A percentile compares a stretch with the other conserved stretches of the same genome.
Conservation (phyloP, 2,329 filamentous ascomycete genomes). For the Fusarium subglutinans region DNA sequence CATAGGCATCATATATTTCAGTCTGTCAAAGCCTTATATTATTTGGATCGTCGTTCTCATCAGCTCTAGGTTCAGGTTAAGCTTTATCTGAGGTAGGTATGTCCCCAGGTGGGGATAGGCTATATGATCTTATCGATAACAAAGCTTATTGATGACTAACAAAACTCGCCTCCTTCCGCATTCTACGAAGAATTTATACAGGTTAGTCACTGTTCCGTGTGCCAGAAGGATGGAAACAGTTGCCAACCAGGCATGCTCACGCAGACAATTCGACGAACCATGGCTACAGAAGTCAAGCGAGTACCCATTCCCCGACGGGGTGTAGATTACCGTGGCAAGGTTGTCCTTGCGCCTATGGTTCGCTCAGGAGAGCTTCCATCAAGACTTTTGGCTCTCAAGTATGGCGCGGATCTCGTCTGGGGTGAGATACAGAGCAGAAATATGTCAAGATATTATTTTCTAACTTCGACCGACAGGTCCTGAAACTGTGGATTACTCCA, state of each 20-base stretch:
- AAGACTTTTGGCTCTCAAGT: slow-evolving; percentile 86
- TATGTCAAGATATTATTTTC: background rate
- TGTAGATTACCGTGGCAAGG: slow-evolving; percentile 91
- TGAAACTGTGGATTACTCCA: slow-evolving; percentile 90
- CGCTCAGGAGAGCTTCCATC: slow-evolving; percentile 95
- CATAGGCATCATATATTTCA: background rate
- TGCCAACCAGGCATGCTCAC: slow-evolving; percentile 44
- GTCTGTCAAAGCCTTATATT: background rate
- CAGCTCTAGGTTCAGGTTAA: slow-evolving; percentile 1
- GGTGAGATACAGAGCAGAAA: slow-evolving; percentile 59
- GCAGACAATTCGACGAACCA: slow-evolving; percentile 58
- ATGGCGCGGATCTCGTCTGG: slow-evolving; percentile 97
- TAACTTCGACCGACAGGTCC: slow-evolving; percentile 66
- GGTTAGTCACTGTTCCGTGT: background rate
- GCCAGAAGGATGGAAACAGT: slow-evolving; percentile 10
- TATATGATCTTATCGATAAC: slow-evolving; percentile 36
- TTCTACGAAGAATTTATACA: slow-evolving; percentile 23
- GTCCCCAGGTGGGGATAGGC: background rate
- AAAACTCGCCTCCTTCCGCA: slow-evolving; percentile 30
- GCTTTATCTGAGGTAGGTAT: background rate
- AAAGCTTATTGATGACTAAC: slow-evolving; percentile 25
- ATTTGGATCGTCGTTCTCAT: background rate
- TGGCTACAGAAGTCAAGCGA: slow-evolving; percentile 68
- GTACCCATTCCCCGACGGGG: slow-evolving; percentile 88
- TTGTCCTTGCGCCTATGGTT: slow-evolving; percentile 98